Base-by-base conservation (phyloP, 1,139 yeast genomes). In the Scheffersomyces segobiensis region DNA sequence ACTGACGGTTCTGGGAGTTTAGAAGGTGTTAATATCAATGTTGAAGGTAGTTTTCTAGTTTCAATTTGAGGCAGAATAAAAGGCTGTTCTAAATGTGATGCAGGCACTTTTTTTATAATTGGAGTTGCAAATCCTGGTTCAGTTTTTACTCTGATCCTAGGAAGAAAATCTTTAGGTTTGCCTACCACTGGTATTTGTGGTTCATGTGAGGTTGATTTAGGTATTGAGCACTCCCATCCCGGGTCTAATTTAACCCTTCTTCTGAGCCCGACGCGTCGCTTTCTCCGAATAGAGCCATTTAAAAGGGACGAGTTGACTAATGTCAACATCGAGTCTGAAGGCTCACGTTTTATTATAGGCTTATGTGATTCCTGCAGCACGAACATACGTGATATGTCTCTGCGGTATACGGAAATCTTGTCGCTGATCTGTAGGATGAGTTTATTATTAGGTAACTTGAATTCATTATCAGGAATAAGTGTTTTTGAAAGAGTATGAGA, bases 341-440 rank as follows among this genome's bases (percentile, higher is more conserved):
- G 42, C 17, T 48, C 50, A 1, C 5, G 50, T 48, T 21, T 48
- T 48, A 21, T 26, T 48, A 48, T 14, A 20, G 50, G 50, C 24
- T 20, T 20, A 14, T 48, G 50, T 21, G 17, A 17, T 21, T 48
- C 50, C 20, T 48, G 50, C 50, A 20, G n/a, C 5, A 48, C 24
- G 26, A 48, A 48, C 17, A 24, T 24, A 21, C 24, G 21, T 5
- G 50, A 48, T 48, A 48, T 24, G 50, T 48, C 50, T 20, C 50
- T 48, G 19, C 20, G 26, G 7, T 50, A 52, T 3, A 54, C 54
- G 19, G 50, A 49, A 7, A 49, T 52, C 54, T 53, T 53, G 26
- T 64, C 72, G 48, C 57, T 58, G 21, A 70, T 55, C 47, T 69
- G 69, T 10, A 70, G 60, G 12, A 70, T 52, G 48, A 67, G 57